Conservation (phyloP, 2,329 filamentous ascomycete genomes). For the Escovopsis sp. region DNA sequence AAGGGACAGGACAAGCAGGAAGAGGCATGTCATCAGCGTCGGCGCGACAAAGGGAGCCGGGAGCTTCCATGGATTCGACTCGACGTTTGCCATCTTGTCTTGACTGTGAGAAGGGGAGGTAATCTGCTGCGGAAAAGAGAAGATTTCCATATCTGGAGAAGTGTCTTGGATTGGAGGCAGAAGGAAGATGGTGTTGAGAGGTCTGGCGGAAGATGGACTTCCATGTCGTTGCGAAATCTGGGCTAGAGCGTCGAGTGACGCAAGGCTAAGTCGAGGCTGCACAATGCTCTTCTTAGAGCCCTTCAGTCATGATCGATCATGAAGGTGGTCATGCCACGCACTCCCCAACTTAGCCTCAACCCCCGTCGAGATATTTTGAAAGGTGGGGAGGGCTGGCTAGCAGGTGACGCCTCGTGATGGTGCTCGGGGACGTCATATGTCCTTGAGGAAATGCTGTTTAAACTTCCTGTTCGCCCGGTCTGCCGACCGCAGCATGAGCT, state of each 20-base stretch:
- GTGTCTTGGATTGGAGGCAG: neutral
- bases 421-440: slow-evolving; percentile 39
- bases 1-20: slow-evolving; percentile 6
- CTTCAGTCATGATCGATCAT: no score
- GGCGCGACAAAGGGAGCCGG: slow-evolving; percentile 4
- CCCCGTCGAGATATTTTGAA: no score
- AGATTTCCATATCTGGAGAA: neutral
- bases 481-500: slow-evolving; percentile 68
- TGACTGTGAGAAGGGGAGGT: neutral
- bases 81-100: neutral
- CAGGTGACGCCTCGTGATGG: neutral
- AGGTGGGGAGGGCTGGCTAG: no score
- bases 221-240: no score
- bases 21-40: neutral
- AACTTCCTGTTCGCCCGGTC: slow-evolving; percentile 88
- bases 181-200: no score
- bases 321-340: no score
- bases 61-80: slow-evolving; percentile 4
- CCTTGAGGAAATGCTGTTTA: slow-evolving; percentile 65
- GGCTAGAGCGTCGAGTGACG: no score
- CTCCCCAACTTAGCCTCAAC: no score
- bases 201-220: no score
- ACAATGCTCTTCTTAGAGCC: no score
- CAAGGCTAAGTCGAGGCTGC: no score
- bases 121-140: neutral